Conservation (phyloP, 257 asterid genomes). For the Nicotiana otophora region DNA sequence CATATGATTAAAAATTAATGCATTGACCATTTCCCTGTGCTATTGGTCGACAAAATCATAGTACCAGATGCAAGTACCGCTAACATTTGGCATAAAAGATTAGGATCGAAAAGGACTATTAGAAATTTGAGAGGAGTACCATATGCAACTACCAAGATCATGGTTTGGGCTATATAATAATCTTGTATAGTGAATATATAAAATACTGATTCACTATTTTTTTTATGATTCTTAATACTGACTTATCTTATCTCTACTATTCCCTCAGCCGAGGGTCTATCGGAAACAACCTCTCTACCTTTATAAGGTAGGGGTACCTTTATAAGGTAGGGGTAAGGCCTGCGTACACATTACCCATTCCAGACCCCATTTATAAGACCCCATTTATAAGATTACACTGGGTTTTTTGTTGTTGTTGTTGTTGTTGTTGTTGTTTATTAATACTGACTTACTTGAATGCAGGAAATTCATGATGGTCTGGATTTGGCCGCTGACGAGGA, state of each 20-base stretch:
- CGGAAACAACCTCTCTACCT: too few relatives aligned
- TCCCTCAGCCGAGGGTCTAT: too few relatives aligned
- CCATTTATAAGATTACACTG: too few relatives aligned
- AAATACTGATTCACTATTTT: background rate
- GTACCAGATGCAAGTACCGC: background rate
- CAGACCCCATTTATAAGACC: too few relatives aligned
- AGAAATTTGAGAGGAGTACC: background rate
- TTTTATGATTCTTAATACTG: background rate
- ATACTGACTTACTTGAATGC: conserved; percentile 14
- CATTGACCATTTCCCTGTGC: background rate
- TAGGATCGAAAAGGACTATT: background rate
- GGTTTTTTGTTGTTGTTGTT: too few relatives aligned
- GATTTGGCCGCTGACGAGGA: conserved; percentile 51
- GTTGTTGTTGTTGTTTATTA: background rate
- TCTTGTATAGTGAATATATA: background rate
- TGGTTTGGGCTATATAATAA: background rate
- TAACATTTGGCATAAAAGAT: background rate
- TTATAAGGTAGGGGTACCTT: too few relatives aligned
- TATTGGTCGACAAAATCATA: background rate
- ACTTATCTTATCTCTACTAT: background rate
- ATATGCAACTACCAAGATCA: background rate
- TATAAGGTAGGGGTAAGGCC: too few relatives aligned
- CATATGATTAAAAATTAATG: background rate
- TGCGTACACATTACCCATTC: too few relatives aligned
- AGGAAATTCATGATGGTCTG: conserved; percentile 83